Base-by-base conservation (phyloP, 1,284 basidiomycete genomes). In the Cerioporus squamosus region DNA sequence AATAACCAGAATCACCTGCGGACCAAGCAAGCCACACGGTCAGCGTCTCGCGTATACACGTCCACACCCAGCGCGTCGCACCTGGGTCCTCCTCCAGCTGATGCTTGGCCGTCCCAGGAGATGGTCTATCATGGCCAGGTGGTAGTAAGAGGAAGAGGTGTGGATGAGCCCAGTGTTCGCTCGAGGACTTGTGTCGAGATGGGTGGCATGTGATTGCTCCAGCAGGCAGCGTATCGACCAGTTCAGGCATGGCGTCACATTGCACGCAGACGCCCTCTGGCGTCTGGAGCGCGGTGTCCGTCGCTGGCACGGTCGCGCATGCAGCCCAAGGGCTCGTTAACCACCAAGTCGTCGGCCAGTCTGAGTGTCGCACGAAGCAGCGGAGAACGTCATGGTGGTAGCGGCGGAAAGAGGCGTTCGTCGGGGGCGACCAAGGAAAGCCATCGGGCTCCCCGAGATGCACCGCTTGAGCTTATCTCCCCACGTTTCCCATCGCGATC, bases 1-100 rank as follows among this genome's bases (percentile, higher is more conserved):
- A 61, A 97, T 83, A 66, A 97, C 91, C 45, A 97, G 81, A 71
- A 94, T 88, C 61, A 93, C 89, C 90, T 93, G 66, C 36, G 51
- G 12, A 36, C 8, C 8, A 15, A 36, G 33, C 8, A 36, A 36
- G 33, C 33, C 33, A 36, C 10, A 36, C 33, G 9, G 33, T 36
- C 33, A 36, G 33, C 14, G 14, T 15, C 33, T 36, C 14, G 33
- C 12, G 8, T 36, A 10, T 36, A 2, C 3, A 36, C 33, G 29
- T 15, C 33, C 10, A 10, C 14, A 36, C 33, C 33, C 33, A 10
- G 33, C 33, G 12, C 36, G 33, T 29, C 47, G 7, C 29, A 77
- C 75, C 66, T 77, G 75, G 3, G 70, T 61, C 42, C 75, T 67
- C 64, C 76, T 76, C 75, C 75, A 77, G 33, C 73, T 73, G 5